Conservation (phyloP, 768 basidiomycete genomes). For the Amanita brunnescens region DNA sequence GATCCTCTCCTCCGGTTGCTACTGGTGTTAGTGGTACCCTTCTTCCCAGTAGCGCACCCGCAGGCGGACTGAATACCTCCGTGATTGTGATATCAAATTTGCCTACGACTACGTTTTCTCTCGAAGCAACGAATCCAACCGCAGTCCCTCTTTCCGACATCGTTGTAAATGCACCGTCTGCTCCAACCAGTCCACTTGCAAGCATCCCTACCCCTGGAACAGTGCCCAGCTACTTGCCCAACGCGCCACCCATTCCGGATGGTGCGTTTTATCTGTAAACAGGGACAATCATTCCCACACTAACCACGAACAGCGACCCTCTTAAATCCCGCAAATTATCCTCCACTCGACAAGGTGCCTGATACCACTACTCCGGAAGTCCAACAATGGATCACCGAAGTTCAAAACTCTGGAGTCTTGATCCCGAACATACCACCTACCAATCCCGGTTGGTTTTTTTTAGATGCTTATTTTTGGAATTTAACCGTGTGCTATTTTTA, state of each 20-base stretch:
- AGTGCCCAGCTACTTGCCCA: constrained; percentile 38
- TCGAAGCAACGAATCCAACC: constrained; percentile 47
- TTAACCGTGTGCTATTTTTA: constrained; percentile 9
- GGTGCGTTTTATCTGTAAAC: constrained; percentile 24
- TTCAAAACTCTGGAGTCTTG: constrained; percentile 41
- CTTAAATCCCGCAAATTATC: constrained; percentile 50
- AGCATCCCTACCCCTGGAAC: constrained; percentile 42
- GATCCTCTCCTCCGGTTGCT: too few species aligned
- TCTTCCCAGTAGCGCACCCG: not conserved
- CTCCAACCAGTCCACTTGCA: constrained; percentile 35
- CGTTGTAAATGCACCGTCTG: constrained; percentile 31
- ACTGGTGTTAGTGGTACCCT: not conserved
- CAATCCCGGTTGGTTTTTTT: constrained; percentile 24
- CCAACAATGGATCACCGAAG: constrained; percentile 61
- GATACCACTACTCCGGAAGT: constrained; percentile 56
- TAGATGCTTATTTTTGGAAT: constrained; percentile 2
- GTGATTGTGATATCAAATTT: constrained; percentile 13
- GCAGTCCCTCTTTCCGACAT: constrained; percentile 49
- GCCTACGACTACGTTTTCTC: constrained; percentile 32
- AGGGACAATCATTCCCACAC: not conserved
- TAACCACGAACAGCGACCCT: constrained; percentile 19
- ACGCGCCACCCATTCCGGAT: constrained; percentile 54
- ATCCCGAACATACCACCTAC: constrained; percentile 50
- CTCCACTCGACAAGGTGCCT: constrained; percentile 53
- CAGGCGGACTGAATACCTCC: constrained; percentile 7